Evolutionary conservation across 225 moss, liverwort and hornwort genomes (phyloP).

Genomic region (Thuidium tamariscinum): DNA sequence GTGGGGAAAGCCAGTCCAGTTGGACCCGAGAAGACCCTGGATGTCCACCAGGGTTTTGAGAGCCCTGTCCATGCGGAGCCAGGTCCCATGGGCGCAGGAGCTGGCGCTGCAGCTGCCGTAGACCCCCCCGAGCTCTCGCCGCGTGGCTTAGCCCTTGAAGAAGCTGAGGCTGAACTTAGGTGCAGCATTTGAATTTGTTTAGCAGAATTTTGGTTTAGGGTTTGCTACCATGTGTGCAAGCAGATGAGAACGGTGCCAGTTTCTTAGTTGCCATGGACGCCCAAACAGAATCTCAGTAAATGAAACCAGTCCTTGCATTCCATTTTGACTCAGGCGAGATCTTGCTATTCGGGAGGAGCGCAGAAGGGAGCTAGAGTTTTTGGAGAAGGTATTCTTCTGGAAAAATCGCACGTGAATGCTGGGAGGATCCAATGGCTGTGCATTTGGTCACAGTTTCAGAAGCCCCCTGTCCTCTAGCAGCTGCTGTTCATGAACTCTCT

Average conservation of each 20-base stretch:
- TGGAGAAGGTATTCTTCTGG: conserved; percentile 65
- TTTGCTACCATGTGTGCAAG: neutral
- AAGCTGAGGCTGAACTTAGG: conserved; percentile 91
- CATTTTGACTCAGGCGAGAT: conserved; percentile 56
- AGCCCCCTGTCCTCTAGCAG: neutral
- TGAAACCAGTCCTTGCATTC: conserved; percentile 17
- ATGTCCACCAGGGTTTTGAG: conserved; percentile 61
- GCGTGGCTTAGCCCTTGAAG: conserved; percentile 65
- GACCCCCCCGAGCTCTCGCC: conserved; percentile 75
- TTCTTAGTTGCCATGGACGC: conserved; percentile 3
- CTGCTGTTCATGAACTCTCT: neutral
- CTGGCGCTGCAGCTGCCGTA: conserved; percentile 93
- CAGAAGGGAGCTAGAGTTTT: conserved; percentile 83
- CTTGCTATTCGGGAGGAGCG: conserved; percentile 79
- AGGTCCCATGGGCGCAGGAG: conserved; percentile 99
- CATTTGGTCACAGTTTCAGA: neutral
- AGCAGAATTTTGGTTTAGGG: neutral
- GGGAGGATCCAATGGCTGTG: neutral
- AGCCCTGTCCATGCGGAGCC: conserved; percentile 75
- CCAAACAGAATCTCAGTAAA: neutral
- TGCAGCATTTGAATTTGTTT: conserved; percentile 4
- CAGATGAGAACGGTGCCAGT: neutral
- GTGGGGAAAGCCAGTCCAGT: neutral
- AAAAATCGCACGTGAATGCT: neutral
- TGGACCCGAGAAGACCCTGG: conserved; percentile 54